Base-by-base conservation (phyloP, 1,284 basidiomycete genomes). In the Trametes versicolor region DNA sequence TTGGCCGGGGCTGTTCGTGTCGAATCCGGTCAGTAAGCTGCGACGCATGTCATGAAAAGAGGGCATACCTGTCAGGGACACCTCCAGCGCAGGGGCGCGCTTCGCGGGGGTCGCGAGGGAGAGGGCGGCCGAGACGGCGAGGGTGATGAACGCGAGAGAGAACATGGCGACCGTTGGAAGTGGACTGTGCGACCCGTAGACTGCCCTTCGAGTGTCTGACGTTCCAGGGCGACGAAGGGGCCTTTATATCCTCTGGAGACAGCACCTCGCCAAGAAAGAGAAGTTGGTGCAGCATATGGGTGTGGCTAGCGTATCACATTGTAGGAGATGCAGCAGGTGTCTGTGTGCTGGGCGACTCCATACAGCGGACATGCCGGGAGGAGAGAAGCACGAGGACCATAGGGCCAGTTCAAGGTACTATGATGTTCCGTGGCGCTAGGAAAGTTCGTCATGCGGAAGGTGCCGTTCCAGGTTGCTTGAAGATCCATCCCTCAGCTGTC, bases 41-140 rank as follows among this genome's bases (percentile, higher is more conserved):
- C 2, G 27, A 9, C 7, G 41, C 10, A 19, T 8, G 13, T 15
- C n/a, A 9, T 7, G 13, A 39, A 19, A 37, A 21, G 15, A 2
- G n/a, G 8, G 21, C 66, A 12, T 21, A 34, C 75, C 75, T 37
- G 74, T 64, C 48, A 82, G 60, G 32, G 70, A 71, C 19, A 71
- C 62, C 64, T 67, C 65, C 43, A 69, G 65, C 4, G 70, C 60
- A 23, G 67, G 70, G 0, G 64, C 65, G 49, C 70, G 65, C 57
- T 66, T 67, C 21, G 68, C 64, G 9, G 70, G 70, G 15, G 65
- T 66, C 36, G 70, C 70, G 39, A 71, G 59, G 17, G 70, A 69
- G 49, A 71, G 62, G 48, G 58, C 66, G 55, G 61, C 58, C 9
- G 63, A 63, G 53, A 66, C 13, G 21, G 53, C 64, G 61, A 70